Evolutionary conservation across 1,139 yeast genomes (phyloP).

Genomic region (Kodamaea sp.): DNA sequence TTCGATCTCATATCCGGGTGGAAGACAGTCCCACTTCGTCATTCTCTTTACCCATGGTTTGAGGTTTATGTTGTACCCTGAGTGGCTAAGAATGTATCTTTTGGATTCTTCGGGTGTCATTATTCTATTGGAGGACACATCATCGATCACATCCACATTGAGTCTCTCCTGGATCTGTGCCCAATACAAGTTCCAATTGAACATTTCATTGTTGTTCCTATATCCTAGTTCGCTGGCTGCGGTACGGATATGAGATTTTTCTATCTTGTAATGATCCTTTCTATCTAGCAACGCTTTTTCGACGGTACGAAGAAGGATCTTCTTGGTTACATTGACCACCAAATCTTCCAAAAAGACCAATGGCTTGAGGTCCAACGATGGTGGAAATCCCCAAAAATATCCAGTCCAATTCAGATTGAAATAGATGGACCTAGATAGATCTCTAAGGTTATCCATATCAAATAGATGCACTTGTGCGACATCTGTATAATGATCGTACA

Average conservation of each 20-base stretch:
- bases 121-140: slow-evolving; percentile 11
- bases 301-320: slow-evolving; percentile 8
- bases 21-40: slow-evolving; percentile 7
- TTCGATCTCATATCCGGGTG: slow-evolving; percentile 3
- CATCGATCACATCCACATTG: slow-evolving; percentile 11
- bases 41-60: slow-evolving; percentile 9
- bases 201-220: slow-evolving; percentile 5
- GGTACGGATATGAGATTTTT: slow-evolving; percentile 6
- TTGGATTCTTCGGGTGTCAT: slow-evolving; percentile 10
- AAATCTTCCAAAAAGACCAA: slow-evolving; percentile 13
- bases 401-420: slow-evolving; percentile 7
- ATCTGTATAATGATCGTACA: slow-evolving; percentile 6
- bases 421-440: slow-evolving; percentile 3
- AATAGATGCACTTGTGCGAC: slow-evolving; percentile 5
- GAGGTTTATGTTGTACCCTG: slow-evolving; percentile 1
- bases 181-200: slow-evolving; percentile 15
- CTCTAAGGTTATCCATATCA: slow-evolving; percentile 7
- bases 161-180: slow-evolving; percentile 8
- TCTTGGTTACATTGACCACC: slow-evolving; percentile 6
- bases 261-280: background rate
- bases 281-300: slow-evolving; percentile 5
- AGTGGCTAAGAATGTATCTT: slow-evolving; percentile 9
- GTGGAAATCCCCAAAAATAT: background rate
- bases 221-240: slow-evolving; percentile 5
- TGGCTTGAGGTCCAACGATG: slow-evolving; percentile 8